Conservation (phyloP, 176 grass and related monocot species). For the Pontederia paniculata region DNA sequence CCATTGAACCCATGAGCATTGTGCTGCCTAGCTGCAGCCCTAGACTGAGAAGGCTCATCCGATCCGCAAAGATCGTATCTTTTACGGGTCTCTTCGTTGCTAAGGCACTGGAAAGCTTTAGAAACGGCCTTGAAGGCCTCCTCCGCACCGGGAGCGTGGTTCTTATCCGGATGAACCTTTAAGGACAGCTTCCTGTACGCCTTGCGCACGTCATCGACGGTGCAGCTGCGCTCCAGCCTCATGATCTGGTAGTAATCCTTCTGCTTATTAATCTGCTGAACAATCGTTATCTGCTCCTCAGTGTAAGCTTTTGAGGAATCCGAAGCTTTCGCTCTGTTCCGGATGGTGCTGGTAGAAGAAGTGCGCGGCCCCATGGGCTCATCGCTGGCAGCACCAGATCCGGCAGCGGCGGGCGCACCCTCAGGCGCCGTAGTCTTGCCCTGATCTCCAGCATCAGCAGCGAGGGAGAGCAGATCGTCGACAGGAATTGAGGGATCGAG, state of each 20-base stretch:
- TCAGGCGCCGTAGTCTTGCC: neutral
- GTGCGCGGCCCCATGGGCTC: no score
- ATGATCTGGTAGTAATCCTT: conserved; percentile 84
- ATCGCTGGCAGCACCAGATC: no score
- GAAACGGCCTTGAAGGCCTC: conserved; percentile 89
- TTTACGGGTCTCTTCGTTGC: conserved; percentile 50
- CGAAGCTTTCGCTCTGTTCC: conserved; percentile 21
- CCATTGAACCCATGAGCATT: conserved; percentile 22
- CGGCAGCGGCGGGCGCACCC: conserved; percentile 13
- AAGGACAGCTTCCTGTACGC: conserved; percentile 85
- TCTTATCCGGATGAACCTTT: conserved; percentile 95
- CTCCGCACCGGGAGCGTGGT: conserved; percentile 69
- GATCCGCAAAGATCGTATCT: conserved; percentile 72
- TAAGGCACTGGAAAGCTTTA: conserved; percentile 87
- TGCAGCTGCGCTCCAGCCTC: conserved; percentile 51
- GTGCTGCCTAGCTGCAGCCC: conserved; percentile 17
- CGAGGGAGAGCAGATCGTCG: conserved; percentile 38
- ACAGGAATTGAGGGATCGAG: conserved; percentile 72
- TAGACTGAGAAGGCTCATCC: conserved; percentile 34
- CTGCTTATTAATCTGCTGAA: conserved; percentile 54
- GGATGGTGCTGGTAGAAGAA: neutral
- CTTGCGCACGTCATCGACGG: conserved; percentile 67
- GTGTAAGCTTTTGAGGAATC: conserved; percentile 32
- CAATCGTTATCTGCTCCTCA: conserved; percentile 57
- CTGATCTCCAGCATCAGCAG: conserved; percentile 6